These are phyloP conservation scores for Triticum turgidum DNA, from an alignment of 176 grass and related monocot genomes.

Conservation along the genomic window DNA sequence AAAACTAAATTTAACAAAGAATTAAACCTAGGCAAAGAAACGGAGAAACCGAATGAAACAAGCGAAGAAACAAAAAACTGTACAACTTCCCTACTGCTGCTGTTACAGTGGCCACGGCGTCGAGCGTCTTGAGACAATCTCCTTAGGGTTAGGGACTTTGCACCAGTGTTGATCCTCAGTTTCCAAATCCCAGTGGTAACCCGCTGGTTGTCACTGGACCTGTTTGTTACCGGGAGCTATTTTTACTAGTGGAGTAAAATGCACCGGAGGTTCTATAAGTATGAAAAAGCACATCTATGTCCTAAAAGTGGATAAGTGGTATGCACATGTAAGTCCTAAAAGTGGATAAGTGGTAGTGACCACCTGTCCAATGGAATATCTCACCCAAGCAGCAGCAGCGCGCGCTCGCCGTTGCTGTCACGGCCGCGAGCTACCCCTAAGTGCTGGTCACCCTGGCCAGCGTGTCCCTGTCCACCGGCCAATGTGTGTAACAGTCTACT, in stretches of 20 bases:
- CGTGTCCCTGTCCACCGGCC: no score
- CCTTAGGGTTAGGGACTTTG: neutral
- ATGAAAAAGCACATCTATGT: no score
- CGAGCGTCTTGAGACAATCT: neutral
- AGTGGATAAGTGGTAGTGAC: no score
- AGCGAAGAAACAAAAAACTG: neutral
- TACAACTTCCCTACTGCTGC: neutral
- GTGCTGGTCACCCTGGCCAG: no score
- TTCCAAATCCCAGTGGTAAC: neutral
- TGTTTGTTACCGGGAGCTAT: neutral
- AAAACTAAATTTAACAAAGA: neutral
- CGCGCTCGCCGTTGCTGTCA: no score
- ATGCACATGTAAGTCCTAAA: no score
- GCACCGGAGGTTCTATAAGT: neutral
- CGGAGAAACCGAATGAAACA: neutral
- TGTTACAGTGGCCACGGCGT: neutral
- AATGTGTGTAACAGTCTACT: no score
- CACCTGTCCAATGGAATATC: no score
- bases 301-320: no score
- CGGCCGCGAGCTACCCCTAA: no score
- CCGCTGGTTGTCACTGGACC: neutral
- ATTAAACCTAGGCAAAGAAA: neutral
- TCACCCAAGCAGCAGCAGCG: no score
- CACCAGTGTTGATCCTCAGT: neutral
- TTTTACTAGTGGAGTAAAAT: neutral